Conservation (phyloP, 345 rosid species). For the Syzygium aqueum region DNA sequence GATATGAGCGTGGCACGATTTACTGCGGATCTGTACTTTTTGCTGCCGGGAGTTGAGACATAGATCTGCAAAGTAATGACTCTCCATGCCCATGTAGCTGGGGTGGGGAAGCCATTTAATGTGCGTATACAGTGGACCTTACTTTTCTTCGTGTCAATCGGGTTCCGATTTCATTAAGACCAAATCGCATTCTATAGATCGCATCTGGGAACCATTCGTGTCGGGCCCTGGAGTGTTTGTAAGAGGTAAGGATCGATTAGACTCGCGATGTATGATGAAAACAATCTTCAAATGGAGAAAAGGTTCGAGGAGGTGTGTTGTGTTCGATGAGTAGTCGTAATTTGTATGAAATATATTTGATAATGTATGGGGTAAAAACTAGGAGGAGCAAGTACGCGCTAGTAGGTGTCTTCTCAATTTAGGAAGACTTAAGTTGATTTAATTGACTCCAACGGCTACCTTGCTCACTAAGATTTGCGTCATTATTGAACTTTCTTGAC, state of each 20-base stretch:
- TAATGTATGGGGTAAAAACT: not conserved
- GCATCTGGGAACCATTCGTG: not conserved
- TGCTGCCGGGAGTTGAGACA: not conserved
- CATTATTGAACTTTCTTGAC: no score
- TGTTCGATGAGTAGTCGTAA: not conserved
- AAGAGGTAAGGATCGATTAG: not conserved
- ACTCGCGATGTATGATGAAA: accelerated
- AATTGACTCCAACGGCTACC: no score
- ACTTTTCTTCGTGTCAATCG: not conserved
- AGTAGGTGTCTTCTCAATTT: accelerated
- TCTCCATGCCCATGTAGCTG: not conserved
- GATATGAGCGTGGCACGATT: not conserved
- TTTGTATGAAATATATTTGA: not conserved
- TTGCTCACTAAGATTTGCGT: no score
- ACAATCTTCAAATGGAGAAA: not conserved
- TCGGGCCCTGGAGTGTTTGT: not conserved
- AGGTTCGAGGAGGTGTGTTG: not conserved
- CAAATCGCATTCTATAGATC: not conserved
- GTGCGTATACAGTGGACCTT: not conserved
- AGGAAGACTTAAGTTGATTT: not conserved
- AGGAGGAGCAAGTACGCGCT: not conserved
- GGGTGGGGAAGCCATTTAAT: not conserved
- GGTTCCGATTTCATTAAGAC: not conserved
- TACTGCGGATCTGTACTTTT: not conserved
- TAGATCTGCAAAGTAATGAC: not conserved